phyloP scores from a whole-genome alignment of 2,329 filamentous ascomycete genomes.

The Alternaria solani region DNA sequence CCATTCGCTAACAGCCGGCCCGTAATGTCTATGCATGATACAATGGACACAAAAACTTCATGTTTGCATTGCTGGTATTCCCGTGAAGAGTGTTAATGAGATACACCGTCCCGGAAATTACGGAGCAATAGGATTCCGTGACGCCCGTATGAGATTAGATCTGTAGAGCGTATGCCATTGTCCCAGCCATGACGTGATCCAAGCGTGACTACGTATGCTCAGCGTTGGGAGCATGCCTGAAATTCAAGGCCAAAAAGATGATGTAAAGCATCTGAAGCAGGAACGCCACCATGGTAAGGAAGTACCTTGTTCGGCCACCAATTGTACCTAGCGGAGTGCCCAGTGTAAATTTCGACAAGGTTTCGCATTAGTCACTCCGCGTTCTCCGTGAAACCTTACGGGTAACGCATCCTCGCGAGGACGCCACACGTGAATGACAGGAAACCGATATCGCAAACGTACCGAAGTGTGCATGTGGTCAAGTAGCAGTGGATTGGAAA shows the following conservation, averaged over 20 bases:
- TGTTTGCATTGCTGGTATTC: conserved; percentile 19
- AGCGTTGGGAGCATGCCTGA: neutral
- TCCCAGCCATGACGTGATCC: neutral
- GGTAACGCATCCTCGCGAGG: conserved; percentile 19
- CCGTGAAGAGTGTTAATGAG: conserved; percentile 14
- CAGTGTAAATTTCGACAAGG: conserved; percentile 8
- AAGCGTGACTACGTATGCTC: neutral
- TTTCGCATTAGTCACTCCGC: conserved; percentile 13
- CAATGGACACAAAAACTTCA: conserved; percentile 19
- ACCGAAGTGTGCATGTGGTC: conserved; percentile 1
- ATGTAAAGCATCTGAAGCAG: neutral
- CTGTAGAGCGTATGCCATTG: neutral
- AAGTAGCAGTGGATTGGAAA: conserved; percentile 1
- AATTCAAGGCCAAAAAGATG: neutral
- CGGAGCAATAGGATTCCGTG: neutral
- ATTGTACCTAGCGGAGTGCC: conserved; percentile 3
- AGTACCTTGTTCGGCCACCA: conserved; percentile 1
- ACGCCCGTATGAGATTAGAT: conserved; percentile 5
- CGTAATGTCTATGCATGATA: conserved; percentile 25
- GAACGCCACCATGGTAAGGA: neutral
- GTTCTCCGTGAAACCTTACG: conserved; percentile 21
- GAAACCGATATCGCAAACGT: neutral
- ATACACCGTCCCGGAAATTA: neutral
- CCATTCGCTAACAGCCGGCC: conserved; percentile 29
- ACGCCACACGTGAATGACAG: conserved; percentile 10